Base-by-base conservation (phyloP, 352 stramenopile species). In the Phytophthora sp. region DNA sequence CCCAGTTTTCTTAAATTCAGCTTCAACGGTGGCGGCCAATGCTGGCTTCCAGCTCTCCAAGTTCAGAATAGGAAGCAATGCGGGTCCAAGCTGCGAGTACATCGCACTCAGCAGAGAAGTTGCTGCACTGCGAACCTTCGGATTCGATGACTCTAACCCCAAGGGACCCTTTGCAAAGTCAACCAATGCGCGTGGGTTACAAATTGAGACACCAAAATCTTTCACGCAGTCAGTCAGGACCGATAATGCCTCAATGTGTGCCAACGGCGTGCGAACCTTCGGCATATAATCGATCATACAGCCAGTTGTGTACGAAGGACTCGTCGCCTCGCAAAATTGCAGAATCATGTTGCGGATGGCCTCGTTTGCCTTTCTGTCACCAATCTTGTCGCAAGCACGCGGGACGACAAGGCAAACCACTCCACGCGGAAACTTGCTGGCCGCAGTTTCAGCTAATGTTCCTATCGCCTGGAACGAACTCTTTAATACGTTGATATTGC, bases 401-500 rank as follows among this genome's bases (percentile, higher is more conserved):
- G 88, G 82, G 24, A 90, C 64, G 9, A 91, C 77, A 17, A 82
- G 62, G 42, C 82, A 92, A 0, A 95, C 79, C 44, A 96, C 82
- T 35, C 84, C 77, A 13, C 82, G 86, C 0, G 85, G 77, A 27
- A 94, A 91, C 56, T 92, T 89, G 23, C 72, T 72, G 1, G 75
- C 58, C 31, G 69, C 70, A 27, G 69, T 73, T 37, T 87, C 78
- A 8, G 88, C 84, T 59, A 95, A 92, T 5, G 69, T 85, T 10
- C 77, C 85, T 4, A 96, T 69, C 1, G 87, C 88, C 54, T 95
- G 77, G 37, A 96, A 96, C 10, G 87, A 77, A 54, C 87, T 92
- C 46, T 90, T 92, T 12, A 96, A 53, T 3, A 95, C 88, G 46
- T 96, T 94, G 55, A 96, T 91, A 57, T 96, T 96, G 66, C 82